Evolutionary conservation across 805 yeast genomes (phyloP).

Genomic region (Candida vaughaniae): DNA sequence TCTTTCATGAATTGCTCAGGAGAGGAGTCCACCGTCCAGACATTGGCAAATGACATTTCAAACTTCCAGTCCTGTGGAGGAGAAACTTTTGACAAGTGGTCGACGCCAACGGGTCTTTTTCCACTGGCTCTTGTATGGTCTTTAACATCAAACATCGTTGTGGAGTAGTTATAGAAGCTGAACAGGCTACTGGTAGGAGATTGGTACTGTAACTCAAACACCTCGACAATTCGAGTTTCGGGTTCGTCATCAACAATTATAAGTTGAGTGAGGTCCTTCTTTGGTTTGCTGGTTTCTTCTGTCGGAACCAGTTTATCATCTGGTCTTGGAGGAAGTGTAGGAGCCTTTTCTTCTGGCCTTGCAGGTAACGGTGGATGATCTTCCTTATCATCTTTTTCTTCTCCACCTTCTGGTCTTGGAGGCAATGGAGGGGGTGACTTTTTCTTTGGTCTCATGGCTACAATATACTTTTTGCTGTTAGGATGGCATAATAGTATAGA

Average conservation of each 20-base stretch:
- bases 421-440: slow-evolving; percentile 6
- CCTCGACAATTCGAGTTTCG: slow-evolving; percentile 60
- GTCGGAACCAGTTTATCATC: slow-evolving; percentile 18
- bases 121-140: slow-evolving; percentile 41
- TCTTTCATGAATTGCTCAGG: slow-evolving; percentile 53
- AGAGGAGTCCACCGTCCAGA: slow-evolving; percentile 65
- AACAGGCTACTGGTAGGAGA: slow-evolving; percentile 61
- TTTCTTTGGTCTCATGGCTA: slow-evolving; percentile 15
- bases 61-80: slow-evolving; percentile 80
- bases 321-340: slow-evolving; percentile 2
- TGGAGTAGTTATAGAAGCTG: slow-evolving; percentile 59
- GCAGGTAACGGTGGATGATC: slow-evolving; percentile 3
- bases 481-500: slow-evolving; percentile 61
- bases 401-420: slow-evolving; percentile 6
- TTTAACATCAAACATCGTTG: slow-evolving; percentile 50
- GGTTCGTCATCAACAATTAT: slow-evolving; percentile 73
- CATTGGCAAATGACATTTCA: slow-evolving; percentile 46
- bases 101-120: slow-evolving; percentile 66
- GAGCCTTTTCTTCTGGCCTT: slow-evolving; percentile 10
- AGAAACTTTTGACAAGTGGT: slow-evolving; percentile 49
- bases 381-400: slow-evolving; percentile 6
- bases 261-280: slow-evolving; percentile 29
- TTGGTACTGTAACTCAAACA: slow-evolving; percentile 71
- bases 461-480: slow-evolving; percentile 32
- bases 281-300: slow-evolving; percentile 14